These are phyloP conservation scores for Castanea mollissima DNA, from an alignment of 306 rosid genomes.

Conservation along the genomic window DNA sequence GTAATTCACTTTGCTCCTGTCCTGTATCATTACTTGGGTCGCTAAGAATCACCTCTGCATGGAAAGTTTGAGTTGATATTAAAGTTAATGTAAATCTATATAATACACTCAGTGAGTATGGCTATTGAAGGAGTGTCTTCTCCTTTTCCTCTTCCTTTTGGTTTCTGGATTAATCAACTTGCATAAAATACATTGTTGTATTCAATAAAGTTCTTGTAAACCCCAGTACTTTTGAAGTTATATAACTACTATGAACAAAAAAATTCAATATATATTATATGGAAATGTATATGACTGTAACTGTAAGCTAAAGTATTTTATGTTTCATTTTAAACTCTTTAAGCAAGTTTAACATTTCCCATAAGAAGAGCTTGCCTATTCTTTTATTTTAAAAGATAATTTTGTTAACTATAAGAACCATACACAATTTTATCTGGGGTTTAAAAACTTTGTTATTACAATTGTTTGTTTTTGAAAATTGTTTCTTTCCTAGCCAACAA, in stretches of 20 bases:
- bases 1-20: too few species aligned
- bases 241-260: not conserved
- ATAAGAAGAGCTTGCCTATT: not conserved
- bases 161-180: not conserved
- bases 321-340: not conserved
- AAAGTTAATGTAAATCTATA: too few species aligned
- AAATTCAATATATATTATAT: not conserved
- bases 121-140: not conserved
- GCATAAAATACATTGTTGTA: not conserved
- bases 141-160: not conserved
- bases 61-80: not conserved
- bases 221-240: not conserved
- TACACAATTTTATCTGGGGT: not conserved
- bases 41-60: not conserved
- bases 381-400: not conserved
- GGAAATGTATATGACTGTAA: not conserved
- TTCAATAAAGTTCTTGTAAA: not conserved
- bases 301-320: not conserved
- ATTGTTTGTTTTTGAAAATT: not conserved
- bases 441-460: not conserved
- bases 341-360: not conserved
- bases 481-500: not conserved
- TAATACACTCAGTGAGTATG: not conserved
- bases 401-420: not conserved
- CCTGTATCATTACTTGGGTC: too few species aligned